phyloP scores from a whole-genome alignment of 192 early-diverging fungal genomes.

The Podila minutissima region DNA sequence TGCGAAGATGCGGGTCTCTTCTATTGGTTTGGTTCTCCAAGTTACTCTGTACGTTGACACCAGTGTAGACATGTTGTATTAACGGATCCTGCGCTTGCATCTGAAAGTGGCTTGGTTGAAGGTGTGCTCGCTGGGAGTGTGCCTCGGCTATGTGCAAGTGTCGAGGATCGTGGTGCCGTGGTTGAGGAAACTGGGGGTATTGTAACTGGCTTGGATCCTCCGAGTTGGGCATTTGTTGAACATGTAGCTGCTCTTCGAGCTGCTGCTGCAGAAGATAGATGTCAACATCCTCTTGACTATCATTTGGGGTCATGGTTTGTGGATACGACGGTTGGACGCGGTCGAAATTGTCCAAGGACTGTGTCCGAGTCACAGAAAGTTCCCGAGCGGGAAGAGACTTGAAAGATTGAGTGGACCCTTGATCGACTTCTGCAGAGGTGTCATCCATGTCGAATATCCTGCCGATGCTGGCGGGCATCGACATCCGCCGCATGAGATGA shows the following conservation, averaged over 20 bases:
- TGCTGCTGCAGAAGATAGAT: conserved; percentile 18
- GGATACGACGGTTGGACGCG: not conserved
- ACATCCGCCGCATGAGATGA: conserved; percentile 37
- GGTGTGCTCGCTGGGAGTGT: not conserved
- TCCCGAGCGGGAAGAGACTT: not conserved
- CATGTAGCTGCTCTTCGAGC: not conserved
- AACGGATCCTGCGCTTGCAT: not conserved
- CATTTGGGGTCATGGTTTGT: not conserved
- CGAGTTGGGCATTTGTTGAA: not conserved
- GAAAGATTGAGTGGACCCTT: not conserved
- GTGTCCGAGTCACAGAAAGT: not conserved
- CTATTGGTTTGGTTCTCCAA: too few species aligned
- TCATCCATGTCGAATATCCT: not conserved
- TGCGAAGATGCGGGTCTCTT: not conserved
- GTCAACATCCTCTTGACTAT: not conserved
- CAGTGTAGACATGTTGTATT: too few species aligned
- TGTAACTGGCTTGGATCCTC: not conserved
- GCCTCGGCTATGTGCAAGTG: not conserved
- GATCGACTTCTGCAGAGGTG: not conserved
- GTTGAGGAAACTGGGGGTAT: not conserved
- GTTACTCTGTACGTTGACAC: too few species aligned
- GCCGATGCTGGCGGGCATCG: conserved; percentile 31
- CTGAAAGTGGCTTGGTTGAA: too few species aligned
- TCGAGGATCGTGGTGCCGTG: not conserved
- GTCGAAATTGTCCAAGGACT: not conserved